Evolutionary conservation across 2,329 filamentous ascomycete species (phyloP), one percentile per base, ranked within the genome.

Genomic region (Trichoderma pleuroti): DNA sequence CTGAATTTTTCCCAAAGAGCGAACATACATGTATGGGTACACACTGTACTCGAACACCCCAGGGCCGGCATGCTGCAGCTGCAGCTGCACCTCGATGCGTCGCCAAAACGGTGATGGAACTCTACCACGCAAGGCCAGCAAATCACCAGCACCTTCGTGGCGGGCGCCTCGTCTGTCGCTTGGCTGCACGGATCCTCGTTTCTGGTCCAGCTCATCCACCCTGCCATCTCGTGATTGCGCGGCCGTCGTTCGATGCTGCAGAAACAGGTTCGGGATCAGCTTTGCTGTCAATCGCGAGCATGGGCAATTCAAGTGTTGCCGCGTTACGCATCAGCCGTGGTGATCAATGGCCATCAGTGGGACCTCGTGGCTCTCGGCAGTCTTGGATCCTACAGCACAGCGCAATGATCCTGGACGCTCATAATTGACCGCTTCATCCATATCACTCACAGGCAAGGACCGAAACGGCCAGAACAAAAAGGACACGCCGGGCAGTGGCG

Each of bases 181-280:
- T 34, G 18, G 56, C 56, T 68, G 65, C 65, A 68, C 32, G 56
- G 21, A 34, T 49, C 28, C 28, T 34, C 56, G 56, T 26, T 61
- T 36, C 34, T 36, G 56, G 12, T 28, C 65, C 28, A n/a, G 36
- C 26, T 36, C 65, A 56, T 61, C 65, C 65, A 61, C 65, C 52
- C 39, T 52, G n/a, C 24, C 28, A 16, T 32, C 56, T 39, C 54
- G 36, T 68, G 56, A 61, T 68, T 60, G 65, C 65, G 65, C 39
- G 56, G 54, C 65, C 39, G 65, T 68, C 56, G 21, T 60, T 49
- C 21, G 65, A 68, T 61, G 54, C 39, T 68, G 65, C 65, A 68
- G 65, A 68, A 68, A 61, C 65, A 28, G 65, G 65, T 60, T 52
- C 14, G 28, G 28, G 34, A 46, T 59, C 63, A 28, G 63, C 52